phyloP scores from a whole-genome alignment of 352 stramenopile genomes.

The Pythium sukuiense region DNA sequence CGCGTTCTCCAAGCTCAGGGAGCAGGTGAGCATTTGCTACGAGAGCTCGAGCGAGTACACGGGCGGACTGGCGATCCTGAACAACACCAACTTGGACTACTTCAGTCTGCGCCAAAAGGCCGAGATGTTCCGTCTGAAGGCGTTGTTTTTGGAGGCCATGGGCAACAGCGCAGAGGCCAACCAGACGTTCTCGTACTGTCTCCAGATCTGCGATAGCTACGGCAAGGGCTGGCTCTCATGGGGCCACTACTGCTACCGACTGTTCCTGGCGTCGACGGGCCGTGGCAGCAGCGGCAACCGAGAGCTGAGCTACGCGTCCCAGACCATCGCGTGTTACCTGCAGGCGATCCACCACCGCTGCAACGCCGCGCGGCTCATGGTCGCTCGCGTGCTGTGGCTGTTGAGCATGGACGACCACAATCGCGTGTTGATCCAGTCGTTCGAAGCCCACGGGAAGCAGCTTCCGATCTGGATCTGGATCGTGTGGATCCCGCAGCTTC shows the following conservation, averaged over 20 bases:
- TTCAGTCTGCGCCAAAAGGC: slow-evolving; percentile 92
- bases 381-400: slow-evolving; percentile 90
- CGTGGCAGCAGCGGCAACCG: slow-evolving; percentile 16
- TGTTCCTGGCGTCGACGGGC: slow-evolving; percentile 72
- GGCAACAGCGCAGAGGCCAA: slow-evolving; percentile 82
- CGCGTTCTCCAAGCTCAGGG: slow-evolving; percentile 90
- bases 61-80: slow-evolving; percentile 89
- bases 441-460: slow-evolving; percentile 93
- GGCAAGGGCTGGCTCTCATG: slow-evolving; percentile 95
- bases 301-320: slow-evolving; percentile 74
- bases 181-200: slow-evolving; percentile 88
- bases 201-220: slow-evolving; percentile 92
- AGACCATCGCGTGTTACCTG: slow-evolving; percentile 94
- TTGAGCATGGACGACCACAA: slow-evolving; percentile 86
- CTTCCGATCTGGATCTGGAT: slow-evolving; percentile 99
- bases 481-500: slow-evolving; percentile 97
- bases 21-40: slow-evolving; percentile 93
- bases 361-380: slow-evolving; percentile 87
- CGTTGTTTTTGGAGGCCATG: slow-evolving; percentile 86
- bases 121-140: slow-evolving; percentile 92
- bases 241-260: slow-evolving; percentile 89
- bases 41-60: slow-evolving; percentile 87
- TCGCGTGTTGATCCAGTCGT: slow-evolving; percentile 76
- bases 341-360: slow-evolving; percentile 91
- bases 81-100: slow-evolving; percentile 93